phyloP scores from a whole-genome alignment of 164 flowering plant species.

The Warburgia ugandensis region DNA sequence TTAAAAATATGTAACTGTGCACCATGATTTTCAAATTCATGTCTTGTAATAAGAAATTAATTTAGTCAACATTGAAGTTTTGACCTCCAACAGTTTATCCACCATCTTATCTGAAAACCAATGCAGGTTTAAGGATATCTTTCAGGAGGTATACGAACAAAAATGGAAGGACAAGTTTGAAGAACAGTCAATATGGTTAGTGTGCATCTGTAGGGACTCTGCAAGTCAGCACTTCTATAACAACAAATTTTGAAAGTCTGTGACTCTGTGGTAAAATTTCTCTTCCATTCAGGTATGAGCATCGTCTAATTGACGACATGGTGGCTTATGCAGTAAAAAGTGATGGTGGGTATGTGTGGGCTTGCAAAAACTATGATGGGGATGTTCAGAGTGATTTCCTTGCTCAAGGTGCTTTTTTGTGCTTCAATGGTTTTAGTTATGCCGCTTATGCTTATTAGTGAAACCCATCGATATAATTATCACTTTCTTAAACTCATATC shows the following conservation, averaged over 20 bases:
- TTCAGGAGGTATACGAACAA: conserved; percentile 88
- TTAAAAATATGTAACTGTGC: too few species aligned
- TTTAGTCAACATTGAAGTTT: background rate
- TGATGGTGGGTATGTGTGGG: conserved; percentile 99
- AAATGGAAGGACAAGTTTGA: conserved; percentile 91
- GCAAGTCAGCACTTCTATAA: background rate
- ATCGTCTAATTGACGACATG: conserved; percentile 99
- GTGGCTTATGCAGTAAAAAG: conserved; percentile 96
- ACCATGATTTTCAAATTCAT: too few species aligned
- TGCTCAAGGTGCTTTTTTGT: conserved; percentile 70
- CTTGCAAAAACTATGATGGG: conserved; percentile 99
- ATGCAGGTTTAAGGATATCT: conserved; percentile 92
- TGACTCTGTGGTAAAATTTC: conserved; percentile 1
- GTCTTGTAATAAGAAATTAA: too few species aligned
- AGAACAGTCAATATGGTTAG: conserved; percentile 77
- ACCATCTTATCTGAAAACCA: background rate
- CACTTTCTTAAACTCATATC: too few species aligned
- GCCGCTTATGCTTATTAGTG: background rate
- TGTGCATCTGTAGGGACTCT: background rate
- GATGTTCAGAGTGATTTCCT: conserved; percentile 99
- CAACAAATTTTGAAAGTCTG: conserved; percentile 5
- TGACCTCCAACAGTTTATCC: background rate
- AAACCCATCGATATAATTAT: too few species aligned
- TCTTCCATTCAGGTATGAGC: conserved; percentile 73
- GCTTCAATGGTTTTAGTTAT: background rate